These are phyloP conservation scores for Populus trichocarpa DNA, from an alignment of 441 rosid genomes.

Conservation along the genomic window DNA sequence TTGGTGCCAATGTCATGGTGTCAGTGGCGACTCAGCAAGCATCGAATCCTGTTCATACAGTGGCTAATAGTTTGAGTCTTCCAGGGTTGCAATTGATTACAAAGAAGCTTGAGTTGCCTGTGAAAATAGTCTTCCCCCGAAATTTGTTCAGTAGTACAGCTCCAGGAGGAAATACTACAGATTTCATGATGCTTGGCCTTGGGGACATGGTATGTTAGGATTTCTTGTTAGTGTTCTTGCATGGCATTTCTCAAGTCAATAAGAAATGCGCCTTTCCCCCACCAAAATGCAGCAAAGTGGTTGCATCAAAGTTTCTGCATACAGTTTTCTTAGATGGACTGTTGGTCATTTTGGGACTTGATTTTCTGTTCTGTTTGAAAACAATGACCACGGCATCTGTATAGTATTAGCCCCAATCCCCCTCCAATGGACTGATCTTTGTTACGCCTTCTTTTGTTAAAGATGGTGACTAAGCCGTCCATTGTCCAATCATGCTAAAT, in stretches of 20 bases:
- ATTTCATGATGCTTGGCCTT: constrained; percentile 98
- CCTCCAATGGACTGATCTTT: neutral
- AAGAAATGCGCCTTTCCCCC: neutral
- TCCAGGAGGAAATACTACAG: constrained; percentile 58
- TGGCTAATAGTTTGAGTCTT: constrained; percentile 88
- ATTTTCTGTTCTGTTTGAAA: neutral
- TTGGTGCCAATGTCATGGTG: constrained; percentile 98
- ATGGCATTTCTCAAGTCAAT: constrained; percentile 9
- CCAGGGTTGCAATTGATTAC: constrained; percentile 93
- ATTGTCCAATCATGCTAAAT: no score
- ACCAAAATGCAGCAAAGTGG: neutral
- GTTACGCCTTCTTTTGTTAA: no score
- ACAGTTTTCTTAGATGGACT: neutral
- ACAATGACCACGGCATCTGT: neutral
- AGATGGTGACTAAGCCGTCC: no score
- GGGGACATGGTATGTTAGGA: constrained; percentile 87
- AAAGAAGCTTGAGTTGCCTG: constrained; percentile 90
- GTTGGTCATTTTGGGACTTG: neutral
- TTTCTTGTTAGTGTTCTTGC: constrained; percentile 4
- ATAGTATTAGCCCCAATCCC: neutral
- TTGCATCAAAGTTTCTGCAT: neutral
- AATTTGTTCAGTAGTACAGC: constrained; percentile 70
- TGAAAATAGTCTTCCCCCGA: constrained; percentile 86
- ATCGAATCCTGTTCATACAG: constrained; percentile 91
- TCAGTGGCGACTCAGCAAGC: constrained; percentile 97